Evolutionary conservation across 2,329 filamentous ascomycete species (phyloP), one percentile per base, ranked within the genome.

Genomic region (Lithohypha guttulata): DNA sequence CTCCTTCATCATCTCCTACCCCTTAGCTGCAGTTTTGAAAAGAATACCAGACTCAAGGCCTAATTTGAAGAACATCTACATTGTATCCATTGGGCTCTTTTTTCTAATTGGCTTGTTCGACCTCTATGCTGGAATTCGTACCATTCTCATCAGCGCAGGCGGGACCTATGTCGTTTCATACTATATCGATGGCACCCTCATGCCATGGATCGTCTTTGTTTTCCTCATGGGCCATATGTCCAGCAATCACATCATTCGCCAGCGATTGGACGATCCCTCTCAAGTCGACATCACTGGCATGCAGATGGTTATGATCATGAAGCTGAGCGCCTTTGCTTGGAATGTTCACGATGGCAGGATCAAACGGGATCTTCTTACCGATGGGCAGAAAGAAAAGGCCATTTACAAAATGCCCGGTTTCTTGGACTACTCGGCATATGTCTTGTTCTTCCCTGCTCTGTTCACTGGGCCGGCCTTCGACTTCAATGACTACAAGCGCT

Each of bases 241-340:
- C 31, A 59, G 89, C 53, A 93, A 77, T 58, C 91, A 98, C 59
- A 80, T 98, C 46, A 67, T 75, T 42, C 82, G 93, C 26, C 85
- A 93, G 60, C 73, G 78, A 26, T 65, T 72, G 26, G 70, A 81
- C 51, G 70, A 76, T 45, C 75, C 83, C 0, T 69, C 73, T 26
- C 62, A 65, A 2, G 70, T 94, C 43, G 91, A 98, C 58, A 87
- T 98, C 51, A 95, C 89, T 0, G 87, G 73, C 44, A 86, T 89
- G 1, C 91, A 98, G 61, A 98, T 98, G 91, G 91, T 98, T 22
- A 65, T 96, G 51, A 80, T 96, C 47, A 98, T 98, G 85, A 98
- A 98, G 62, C 75, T 98, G 23, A 85, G 79, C 15, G 83, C 89
- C 4, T 98, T 98, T 57, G 93, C 85, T 65, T 98, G 91, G 91